Evolutionary conservation across 1,139 yeast genomes (phyloP).

Genomic region (Geotrichum citri-aurantii): DNA sequence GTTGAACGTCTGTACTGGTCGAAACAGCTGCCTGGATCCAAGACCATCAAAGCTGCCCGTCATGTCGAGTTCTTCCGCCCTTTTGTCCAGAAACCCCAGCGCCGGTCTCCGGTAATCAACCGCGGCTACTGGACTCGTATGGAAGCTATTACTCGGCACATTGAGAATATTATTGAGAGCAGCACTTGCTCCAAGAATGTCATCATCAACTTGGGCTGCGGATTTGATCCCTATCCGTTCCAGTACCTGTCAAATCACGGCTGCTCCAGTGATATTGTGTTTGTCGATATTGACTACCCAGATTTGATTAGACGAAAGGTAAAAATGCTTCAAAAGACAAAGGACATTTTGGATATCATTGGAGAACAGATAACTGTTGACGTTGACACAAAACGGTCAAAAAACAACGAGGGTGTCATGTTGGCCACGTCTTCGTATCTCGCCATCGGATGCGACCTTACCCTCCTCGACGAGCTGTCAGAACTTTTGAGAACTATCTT

Average conservation of each 20-base stretch:
- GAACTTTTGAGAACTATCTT: conserved; percentile 36
- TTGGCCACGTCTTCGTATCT: conserved; percentile 47
- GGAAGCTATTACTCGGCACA: conserved; percentile 57
- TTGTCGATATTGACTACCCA: conserved; percentile 72
- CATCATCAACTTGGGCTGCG: conserved; percentile 73
- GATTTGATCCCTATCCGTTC: conserved; percentile 60
- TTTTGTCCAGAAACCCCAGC: conserved; percentile 62
- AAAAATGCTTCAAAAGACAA: conserved; percentile 45
- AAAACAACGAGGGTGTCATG: conserved; percentile 27
- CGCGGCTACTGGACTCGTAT: conserved; percentile 81
- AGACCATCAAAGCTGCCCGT: conserved; percentile 23
- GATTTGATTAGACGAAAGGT: conserved; percentile 55
- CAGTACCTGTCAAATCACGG: conserved; percentile 46
- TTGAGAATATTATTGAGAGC: conserved; percentile 35
- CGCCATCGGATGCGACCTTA: conserved; percentile 68
- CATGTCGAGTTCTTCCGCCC: conserved; percentile 51
- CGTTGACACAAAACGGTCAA: conserved; percentile 8
- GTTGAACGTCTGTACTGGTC: conserved; percentile 61
- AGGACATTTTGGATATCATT: conserved; percentile 45
- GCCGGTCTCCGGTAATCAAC: conserved; percentile 76
- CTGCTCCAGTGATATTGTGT: conserved; percentile 35
- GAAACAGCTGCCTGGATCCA: conserved; percentile 38
- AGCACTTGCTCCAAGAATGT: conserved; percentile 25
- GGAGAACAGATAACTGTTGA: conserved; percentile 32
- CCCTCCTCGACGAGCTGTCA: conserved; percentile 43